Evolutionary conservation across 306 rosid species (phyloP), one percentile per base, ranked within the genome.

Genomic region (Lagenaria siceraria): DNA sequence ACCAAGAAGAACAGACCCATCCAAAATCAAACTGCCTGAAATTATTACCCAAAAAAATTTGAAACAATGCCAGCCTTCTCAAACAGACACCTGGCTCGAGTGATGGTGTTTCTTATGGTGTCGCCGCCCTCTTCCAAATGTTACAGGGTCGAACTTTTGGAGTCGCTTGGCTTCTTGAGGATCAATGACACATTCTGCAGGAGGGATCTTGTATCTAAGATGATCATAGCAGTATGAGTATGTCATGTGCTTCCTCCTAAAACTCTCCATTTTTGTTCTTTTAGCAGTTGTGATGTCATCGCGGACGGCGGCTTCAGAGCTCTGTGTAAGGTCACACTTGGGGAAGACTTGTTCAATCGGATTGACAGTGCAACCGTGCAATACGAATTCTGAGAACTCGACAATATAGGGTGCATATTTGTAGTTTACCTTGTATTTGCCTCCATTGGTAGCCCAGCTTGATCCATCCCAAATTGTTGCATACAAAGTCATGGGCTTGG

Each of bases 381-480:
- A 87, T 76, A 95, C 87, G 46, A 92, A 83, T 74, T 92, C 82
- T 2, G 96, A 89, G 87, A 92, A 95, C 54, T 88, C 79, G 1
- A 97, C 89, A 33, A 89, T 80, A 79, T 76, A 95, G 21, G 98
- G 98, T 12, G 97, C 91, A 74, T 90, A 95, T 83, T 92, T 92
- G 89, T 95, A 95, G 78, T 90, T 95, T 27, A 92, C 97, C 78
- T 84, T 85, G 85, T 92, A 95, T 81, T 90, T 92, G 22, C 98
- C 98, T 17, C 97, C 98, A 84, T 95, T 90, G 72, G 98, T 95
- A 21, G 97, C 98, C 98, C 98, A 95, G 77, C 81, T 88, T 35
- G 98, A 95, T 55, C 86, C 98, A 88, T 95, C 98, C 98, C 98
- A 95, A 80, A 95, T 92, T 68, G 98, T 95, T 10, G 96, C 96